Evolutionary conservation across 495 filamentous ascomycete genomes (phyloP), one percentile per base, ranked within the genome.

Genomic region (Daldinia loculata): DNA sequence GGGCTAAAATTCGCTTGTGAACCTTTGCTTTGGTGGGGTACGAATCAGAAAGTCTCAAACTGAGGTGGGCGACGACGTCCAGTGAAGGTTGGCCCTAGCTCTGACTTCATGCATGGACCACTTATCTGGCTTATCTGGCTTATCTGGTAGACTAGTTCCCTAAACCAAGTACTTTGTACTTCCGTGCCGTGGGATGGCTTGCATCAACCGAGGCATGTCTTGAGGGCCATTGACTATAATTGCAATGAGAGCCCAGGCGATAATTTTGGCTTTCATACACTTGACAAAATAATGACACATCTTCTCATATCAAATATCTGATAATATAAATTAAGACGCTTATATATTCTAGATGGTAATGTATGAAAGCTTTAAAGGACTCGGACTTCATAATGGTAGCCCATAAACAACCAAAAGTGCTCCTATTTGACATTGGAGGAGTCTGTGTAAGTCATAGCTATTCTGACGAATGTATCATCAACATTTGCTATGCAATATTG

Each of bases 351-450:
- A 29, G 5, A 48, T 9, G 43, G 43, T 48, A 48, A 12, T 22
- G 8, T 1, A 12, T 24, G 4, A 24, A 24, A 24, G 2, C 24
- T 39, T 52, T 75, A 45, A 74, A 80, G 52, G 67, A 61, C 34
- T 73, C 79, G 56, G 78, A 79, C 55, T 12, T 53, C 24, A 67
- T 64, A 45, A 84, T 83, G 81, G 66, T 65, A 8, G 29, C 76
- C 11, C 61, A 69, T 36, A 82, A 84, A 53, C 79, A 82, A 61
- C 91, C 94, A 19, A 89, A 93, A 74, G 93, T 92, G 62, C 81
- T 97, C 30, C 83, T 99, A 41, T 99, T 99, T 78, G 95, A 99
- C 80, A 94, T 99, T 76, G 95, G 95, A 50, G 95, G 95, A 67
- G 95, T 99, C 71, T 95, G 92, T 85, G 95, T 97, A 91, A 83